phyloP scores from a whole-genome alignment of 116 monocot species.

The Posidonia oceanica region DNA sequence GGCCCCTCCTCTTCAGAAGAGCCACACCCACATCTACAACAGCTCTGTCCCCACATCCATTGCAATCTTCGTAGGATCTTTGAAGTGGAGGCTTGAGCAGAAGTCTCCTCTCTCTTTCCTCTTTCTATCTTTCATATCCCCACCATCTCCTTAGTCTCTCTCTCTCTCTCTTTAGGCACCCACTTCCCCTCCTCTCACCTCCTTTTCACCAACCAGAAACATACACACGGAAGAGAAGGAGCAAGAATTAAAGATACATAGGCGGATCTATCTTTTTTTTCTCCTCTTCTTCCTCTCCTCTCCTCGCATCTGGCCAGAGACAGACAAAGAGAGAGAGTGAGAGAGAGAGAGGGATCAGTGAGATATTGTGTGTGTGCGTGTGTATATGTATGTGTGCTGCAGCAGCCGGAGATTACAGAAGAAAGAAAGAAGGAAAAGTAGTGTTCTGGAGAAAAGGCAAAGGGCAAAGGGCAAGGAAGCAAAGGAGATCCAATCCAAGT shows the following conservation, averaged over 20 bases:
- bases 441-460: no score
- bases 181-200: not conserved
- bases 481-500: no score
- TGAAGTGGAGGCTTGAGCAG: not conserved
- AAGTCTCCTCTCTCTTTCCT: not conserved
- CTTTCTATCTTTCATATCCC: not conserved
- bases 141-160: not conserved
- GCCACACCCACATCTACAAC: not conserved
- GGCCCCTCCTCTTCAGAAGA: not conserved
- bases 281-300: not conserved
- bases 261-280: slow-evolving; percentile 1
- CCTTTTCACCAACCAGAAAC: slow-evolving; percentile 7
- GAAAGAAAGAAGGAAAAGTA: no score
- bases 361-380: no score
- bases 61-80: slow-evolving; percentile 9
- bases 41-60: slow-evolving; percentile 3
- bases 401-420: no score
- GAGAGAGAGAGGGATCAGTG: no score
- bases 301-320: not conserved
- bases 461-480: no score
- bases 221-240: slow-evolving; percentile 8
- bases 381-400: no score
- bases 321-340: no score
- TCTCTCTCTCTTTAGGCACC: not conserved
- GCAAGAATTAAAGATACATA: not conserved